These are phyloP conservation scores for Colletotrichum sublineola DNA, from an alignment of 2,329 filamentous ascomycete genomes.

Conservation along the genomic window DNA sequence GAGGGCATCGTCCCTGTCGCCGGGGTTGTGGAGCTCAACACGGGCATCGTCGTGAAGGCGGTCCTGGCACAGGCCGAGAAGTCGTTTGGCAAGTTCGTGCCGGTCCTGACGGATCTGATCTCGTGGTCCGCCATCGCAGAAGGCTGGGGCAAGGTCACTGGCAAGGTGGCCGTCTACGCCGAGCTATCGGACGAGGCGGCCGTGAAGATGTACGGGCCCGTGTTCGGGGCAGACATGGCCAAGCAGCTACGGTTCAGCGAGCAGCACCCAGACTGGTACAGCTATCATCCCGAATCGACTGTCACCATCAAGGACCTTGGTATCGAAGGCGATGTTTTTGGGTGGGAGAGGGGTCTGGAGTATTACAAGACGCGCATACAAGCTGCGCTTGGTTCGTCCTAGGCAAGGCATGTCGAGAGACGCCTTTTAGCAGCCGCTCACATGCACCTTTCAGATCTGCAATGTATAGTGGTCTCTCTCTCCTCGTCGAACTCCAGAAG, in stretches of 20 bases:
- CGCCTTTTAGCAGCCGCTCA: neutral
- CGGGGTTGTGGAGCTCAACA: slow-evolving; percentile 45
- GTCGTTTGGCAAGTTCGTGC: slow-evolving; percentile 44
- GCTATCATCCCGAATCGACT: neutral
- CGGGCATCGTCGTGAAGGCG: slow-evolving; percentile 47
- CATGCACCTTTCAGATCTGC: neutral
- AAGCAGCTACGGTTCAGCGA: slow-evolving; percentile 14
- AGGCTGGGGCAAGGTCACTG: neutral
- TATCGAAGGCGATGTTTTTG: neutral
- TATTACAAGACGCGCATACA: neutral
- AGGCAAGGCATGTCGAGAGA: neutral
- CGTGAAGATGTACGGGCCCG: neutral
- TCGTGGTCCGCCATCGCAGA: slow-evolving; percentile 42
- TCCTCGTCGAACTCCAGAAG: neutral
- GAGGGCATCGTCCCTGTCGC: neutral
- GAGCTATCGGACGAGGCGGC: neutral
- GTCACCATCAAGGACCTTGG: slow-evolving; percentile 5
- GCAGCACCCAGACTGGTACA: slow-evolving; percentile 3
- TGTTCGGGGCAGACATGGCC: slow-evolving; percentile 1
- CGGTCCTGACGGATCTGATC: slow-evolving; percentile 46
- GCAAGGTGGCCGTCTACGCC: neutral
- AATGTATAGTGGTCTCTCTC: neutral
- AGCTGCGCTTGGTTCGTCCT: neutral
- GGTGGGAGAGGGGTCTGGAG: neutral
- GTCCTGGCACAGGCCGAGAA: slow-evolving; percentile 37